Evolutionary conservation across 2,329 filamentous ascomycete species (phyloP).

Genomic region (Alternaria incomplexa): DNA sequence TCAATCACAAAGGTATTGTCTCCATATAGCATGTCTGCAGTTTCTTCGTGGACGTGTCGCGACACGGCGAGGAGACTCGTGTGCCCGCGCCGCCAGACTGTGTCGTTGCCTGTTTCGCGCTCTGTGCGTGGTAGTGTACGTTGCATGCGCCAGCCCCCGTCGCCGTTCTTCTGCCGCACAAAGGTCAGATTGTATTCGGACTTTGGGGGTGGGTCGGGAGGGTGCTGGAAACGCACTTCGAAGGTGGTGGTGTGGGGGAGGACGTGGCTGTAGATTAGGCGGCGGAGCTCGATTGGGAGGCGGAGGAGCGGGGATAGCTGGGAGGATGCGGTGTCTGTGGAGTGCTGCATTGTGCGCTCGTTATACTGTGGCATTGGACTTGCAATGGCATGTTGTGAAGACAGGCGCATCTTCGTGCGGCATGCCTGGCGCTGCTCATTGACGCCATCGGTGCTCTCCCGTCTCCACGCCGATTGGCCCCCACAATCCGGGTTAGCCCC

Average conservation of each 20-base stretch:
- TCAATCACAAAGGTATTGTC: conserved; percentile 55
- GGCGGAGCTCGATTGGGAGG: conserved; percentile 54
- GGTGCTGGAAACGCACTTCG: conserved; percentile 27
- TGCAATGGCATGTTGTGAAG: neutral
- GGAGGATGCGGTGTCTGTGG: neutral
- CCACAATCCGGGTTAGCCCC: conserved; percentile 17
- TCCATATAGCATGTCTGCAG: conserved; percentile 54
- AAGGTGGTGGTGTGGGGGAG: conserved; percentile 50
- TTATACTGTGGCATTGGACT: neutral
- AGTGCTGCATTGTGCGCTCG: conserved; percentile 19
- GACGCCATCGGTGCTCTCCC: conserved; percentile 20
- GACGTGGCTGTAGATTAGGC: conserved; percentile 50
- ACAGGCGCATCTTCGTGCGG: conserved; percentile 1
- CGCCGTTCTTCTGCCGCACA: conserved; percentile 31
- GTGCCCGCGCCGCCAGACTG: conserved; percentile 53
- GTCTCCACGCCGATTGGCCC: conserved; percentile 25
- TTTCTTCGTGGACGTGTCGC: conserved; percentile 54
- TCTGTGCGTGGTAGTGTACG: conserved; percentile 29
- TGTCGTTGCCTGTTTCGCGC: conserved; percentile 39
- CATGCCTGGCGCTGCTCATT: conserved; percentile 3
- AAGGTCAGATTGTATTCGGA: conserved; percentile 41
- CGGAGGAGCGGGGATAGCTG: conserved; percentile 38
- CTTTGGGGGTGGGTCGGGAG: conserved; percentile 18
- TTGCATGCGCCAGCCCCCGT: conserved; percentile 39
- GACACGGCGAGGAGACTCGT: conserved; percentile 49